Evolutionary conservation across 2,329 filamentous ascomycete species (phyloP).

Genomic region (Colletotrichum lupini): DNA sequence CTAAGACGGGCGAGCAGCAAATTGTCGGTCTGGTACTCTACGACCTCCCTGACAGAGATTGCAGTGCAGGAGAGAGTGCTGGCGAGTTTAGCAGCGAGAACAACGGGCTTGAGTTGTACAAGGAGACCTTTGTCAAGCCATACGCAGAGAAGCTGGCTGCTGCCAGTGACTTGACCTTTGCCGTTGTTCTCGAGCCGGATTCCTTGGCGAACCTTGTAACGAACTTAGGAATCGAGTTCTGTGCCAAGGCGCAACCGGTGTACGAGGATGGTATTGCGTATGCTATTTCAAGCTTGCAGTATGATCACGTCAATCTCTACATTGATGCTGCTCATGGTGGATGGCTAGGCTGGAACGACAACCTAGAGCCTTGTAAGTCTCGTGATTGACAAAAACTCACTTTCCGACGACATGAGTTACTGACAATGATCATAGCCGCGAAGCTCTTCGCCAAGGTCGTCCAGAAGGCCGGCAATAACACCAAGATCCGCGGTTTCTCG

Average conservation of each 20-base stretch:
- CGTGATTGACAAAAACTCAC: too few species aligned
- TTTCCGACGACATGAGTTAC: too few species aligned
- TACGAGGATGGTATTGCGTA: conserved; percentile 56
- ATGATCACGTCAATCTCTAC: conserved; percentile 51
- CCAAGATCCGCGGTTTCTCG: conserved; percentile 51
- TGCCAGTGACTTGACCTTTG: conserved; percentile 52
- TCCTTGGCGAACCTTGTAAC: conserved; percentile 56
- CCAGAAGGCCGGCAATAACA: conserved; percentile 44
- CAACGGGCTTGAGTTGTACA: conserved; percentile 52
- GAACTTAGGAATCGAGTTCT: conserved; percentile 49
- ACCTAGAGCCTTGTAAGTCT: conserved; percentile 48
- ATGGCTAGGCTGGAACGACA: conserved; percentile 54
- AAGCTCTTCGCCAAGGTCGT: conserved; percentile 53
- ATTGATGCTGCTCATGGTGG: conserved; percentile 56
- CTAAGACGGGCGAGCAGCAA: conserved; percentile 48
- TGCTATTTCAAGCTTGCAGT: conserved; percentile 52
- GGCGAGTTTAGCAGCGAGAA: conserved; percentile 52
- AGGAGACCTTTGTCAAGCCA: conserved; percentile 52
- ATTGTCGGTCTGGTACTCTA: conserved; percentile 57
- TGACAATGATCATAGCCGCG: conserved; percentile 44
- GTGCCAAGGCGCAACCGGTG: conserved; percentile 48
- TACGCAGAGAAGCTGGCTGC: conserved; percentile 50
- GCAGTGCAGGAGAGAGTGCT: conserved; percentile 53
- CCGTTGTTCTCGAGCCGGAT: conserved; percentile 57
- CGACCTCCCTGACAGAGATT: conserved; percentile 58